phyloP scores from a whole-genome alignment of 305 asterid species.

The Fraxinus velutina region DNA sequence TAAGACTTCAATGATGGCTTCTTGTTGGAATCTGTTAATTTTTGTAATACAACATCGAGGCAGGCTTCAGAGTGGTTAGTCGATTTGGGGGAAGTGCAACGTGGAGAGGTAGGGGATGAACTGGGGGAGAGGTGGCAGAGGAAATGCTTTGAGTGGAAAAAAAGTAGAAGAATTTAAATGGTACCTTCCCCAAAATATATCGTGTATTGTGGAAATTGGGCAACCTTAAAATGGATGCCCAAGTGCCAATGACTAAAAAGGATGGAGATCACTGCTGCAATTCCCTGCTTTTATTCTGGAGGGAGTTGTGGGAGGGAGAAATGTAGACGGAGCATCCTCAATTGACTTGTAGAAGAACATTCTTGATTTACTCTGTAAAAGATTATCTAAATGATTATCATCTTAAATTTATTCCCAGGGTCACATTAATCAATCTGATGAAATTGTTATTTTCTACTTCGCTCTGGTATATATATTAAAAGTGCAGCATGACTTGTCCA shows the following conservation, averaged over 20 bases:
- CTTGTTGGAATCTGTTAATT: neutral
- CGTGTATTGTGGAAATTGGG: neutral
- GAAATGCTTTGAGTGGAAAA: neutral
- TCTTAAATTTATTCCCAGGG: neutral
- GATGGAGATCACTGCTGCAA: neutral
- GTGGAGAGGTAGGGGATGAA: neutral
- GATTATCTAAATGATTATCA: neutral
- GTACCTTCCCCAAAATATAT: neutral
- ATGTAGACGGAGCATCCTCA: neutral
- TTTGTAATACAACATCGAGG: neutral
- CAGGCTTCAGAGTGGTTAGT: neutral
- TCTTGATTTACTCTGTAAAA: neutral
- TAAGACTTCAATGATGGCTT: neutral
- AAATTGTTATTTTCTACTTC: neutral
- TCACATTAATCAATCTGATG: neutral
- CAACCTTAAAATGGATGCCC: neutral
- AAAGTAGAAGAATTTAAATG: neutral
- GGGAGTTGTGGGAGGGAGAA: neutral
- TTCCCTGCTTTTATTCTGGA: neutral
- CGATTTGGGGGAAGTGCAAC: neutral
- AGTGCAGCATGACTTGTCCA: neutral
- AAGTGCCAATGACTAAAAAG: neutral
- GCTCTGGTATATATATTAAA: neutral
- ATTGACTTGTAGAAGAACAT: neutral
- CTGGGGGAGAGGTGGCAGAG: neutral